Base-by-base conservation (phyloP, 2,329 filamentous ascomycete species). In the Beauveria medogensis region DNA sequence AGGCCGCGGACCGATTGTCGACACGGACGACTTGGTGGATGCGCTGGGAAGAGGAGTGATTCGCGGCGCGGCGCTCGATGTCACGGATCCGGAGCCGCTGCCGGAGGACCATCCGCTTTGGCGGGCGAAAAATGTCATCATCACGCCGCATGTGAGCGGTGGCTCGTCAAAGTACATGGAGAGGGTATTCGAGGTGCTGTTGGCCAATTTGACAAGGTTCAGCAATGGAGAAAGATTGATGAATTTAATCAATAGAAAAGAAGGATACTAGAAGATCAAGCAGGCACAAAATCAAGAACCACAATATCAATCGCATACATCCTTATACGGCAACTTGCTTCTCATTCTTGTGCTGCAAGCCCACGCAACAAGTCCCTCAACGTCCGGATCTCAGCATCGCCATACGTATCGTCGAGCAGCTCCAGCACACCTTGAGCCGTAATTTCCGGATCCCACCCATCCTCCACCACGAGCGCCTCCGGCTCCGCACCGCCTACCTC, bases 71-170 rank as follows among this genome's bases (percentile, higher is more conserved):
- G 89, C 89, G 1, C 73, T 93, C 46, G 90, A 92, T 69, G 90
- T 93, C 1, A 89, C 89, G 2, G 89, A 92, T 63, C 90, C 90
- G 0, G 90, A 93, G 71, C 90, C 90, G 0, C 70, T 93, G 64
- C 88, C 89, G 0, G 73, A 78, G 2, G 82, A 87, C 5, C 84
- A 89, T 68, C 80, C 83, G 64, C 73, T 93, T 55, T 93, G 89
- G 89, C 80, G 77, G 28, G 77, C 86, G 16, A 82, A 83, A 63
- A 91, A 92, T 70, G 77, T 88, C 18, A 81, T 88, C 56, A 81
- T 93, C 51, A 80, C 79, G 24, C 80, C 80, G 18, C 80, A 82
- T 63, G 69, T 81, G 12, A 80, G 78, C 55, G 77, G 75, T 0
- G 64, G 63, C 6, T 78, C 77, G 8, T 72, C 69, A 1, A 68